Conservation (phyloP, 1,284 basidiomycete genomes). For the Salmacisia buchloeana region DNA sequence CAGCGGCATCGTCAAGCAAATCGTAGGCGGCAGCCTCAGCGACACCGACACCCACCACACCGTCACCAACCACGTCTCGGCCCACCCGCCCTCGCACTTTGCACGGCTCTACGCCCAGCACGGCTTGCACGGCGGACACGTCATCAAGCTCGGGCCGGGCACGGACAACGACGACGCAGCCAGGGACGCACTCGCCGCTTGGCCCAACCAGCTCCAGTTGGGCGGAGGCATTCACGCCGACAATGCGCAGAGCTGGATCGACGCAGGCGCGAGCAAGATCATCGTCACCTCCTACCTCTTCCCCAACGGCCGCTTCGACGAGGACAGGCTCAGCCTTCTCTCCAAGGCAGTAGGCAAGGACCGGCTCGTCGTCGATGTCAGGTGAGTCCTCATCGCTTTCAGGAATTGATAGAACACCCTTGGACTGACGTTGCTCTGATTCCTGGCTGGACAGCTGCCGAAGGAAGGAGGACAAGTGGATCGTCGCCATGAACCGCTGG, state of each 20-base stretch:
- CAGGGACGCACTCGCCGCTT: constrained; percentile 69
- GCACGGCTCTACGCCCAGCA: constrained; percentile 71
- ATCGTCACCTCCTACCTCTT: constrained; percentile 97
- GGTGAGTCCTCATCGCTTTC: constrained; percentile 5
- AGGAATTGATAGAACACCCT: background rate
- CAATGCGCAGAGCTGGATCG: constrained; percentile 81
- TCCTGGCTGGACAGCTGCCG: constrained; percentile 64
- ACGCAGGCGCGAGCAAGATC: constrained; percentile 87
- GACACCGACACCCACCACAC: constrained; percentile 55
- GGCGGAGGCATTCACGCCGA: constrained; percentile 82
- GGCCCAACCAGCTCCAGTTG: constrained; percentile 78
- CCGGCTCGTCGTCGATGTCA: constrained; percentile 88
- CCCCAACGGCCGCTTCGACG: constrained; percentile 70
- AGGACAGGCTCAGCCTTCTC: constrained; percentile 65
- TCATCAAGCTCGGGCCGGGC: constrained; percentile 85
- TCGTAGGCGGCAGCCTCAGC: constrained; percentile 83
- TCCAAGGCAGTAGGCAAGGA: constrained; percentile 72
- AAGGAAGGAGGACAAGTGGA: constrained; percentile 69
- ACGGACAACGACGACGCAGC: constrained; percentile 74
- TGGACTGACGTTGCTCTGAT: background rate
- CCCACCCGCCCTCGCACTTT: constrained; percentile 72
- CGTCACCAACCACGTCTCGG: constrained; percentile 87
- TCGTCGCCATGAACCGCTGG: constrained; percentile 99
- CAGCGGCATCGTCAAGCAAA: constrained; percentile 75
- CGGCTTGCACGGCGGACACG: constrained; percentile 76